Conservation (phyloP, 176 grass and related monocot species). For the Oryza coarctata region DNA sequence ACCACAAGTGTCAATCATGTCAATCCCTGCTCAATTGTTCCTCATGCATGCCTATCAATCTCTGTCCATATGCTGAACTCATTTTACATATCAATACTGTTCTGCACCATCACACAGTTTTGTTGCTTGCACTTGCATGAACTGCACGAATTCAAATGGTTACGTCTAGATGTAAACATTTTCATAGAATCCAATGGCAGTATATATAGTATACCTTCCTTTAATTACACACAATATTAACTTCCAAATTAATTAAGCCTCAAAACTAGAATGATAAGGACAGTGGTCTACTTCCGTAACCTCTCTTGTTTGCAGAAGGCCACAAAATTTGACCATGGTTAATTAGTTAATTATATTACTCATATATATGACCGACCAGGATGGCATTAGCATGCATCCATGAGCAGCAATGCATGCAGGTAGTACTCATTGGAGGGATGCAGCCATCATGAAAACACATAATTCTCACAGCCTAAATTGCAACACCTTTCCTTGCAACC, state of each 20-base stretch:
- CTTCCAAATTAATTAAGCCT: too few relatives aligned
- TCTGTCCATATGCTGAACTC: background rate
- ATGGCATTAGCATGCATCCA: background rate
- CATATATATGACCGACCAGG: background rate
- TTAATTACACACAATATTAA: too few relatives aligned
- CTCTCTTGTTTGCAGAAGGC: conserved; percentile 2
- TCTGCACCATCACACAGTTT: background rate
- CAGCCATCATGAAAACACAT: conserved; percentile 49
- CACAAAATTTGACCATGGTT: conserved; percentile 38
- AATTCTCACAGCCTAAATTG: conserved; percentile 45
- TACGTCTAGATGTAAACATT: background rate
- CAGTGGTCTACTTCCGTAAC: background rate
- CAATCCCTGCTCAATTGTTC: conserved; percentile 9
- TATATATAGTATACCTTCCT: too few relatives aligned
- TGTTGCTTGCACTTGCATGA: background rate
- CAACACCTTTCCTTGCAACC: conserved; percentile 77
- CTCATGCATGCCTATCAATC: background rate
- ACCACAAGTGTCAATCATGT: conserved; percentile 42
- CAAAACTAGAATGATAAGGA: background rate
- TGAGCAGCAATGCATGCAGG: background rate
- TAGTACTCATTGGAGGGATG: conserved; percentile 20
- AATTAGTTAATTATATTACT: too few relatives aligned
- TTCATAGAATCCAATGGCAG: background rate
- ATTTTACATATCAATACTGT: background rate
- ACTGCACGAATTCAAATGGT: background rate